These are phyloP conservation scores for Thyridium curvatum DNA, from an alignment of 2,329 filamentous ascomycete genomes.

Conservation along the genomic window DNA sequence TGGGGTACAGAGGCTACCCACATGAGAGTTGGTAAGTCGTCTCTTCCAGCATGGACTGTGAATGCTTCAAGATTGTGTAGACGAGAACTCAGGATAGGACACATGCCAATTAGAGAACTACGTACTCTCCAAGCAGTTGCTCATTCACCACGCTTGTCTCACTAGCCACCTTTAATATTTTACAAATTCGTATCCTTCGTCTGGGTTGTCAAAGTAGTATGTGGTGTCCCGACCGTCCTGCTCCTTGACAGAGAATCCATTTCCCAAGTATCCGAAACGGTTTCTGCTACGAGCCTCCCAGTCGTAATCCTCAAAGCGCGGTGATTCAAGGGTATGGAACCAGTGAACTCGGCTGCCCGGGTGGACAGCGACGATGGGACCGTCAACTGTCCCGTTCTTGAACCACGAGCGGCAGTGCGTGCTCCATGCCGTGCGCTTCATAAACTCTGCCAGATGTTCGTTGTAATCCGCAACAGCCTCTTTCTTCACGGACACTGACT, in stretches of 20 bases:
- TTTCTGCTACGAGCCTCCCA: background rate
- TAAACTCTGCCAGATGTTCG: conserved; percentile 22
- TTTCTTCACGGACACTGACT: conserved; percentile 15
- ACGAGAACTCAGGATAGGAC: no score
- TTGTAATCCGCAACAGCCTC: conserved; percentile 9
- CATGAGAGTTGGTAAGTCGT: no score
- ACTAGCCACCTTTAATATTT: background rate
- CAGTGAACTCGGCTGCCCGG: background rate
- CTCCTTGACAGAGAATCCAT: conserved; percentile 1
- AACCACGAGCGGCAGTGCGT: conserved; percentile 22
- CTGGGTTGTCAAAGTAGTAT: background rate
- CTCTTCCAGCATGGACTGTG: no score
- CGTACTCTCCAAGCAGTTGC: no score
- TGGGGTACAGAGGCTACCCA: no score
- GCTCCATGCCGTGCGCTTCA: conserved; percentile 21
- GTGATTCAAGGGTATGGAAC: background rate
- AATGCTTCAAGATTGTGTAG: no score
- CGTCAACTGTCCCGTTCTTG: conserved; percentile 15
- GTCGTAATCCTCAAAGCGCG: conserved; percentile 1
- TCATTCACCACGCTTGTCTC: no score
- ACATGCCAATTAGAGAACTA: no score
- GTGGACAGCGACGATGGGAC: conserved; percentile 8
- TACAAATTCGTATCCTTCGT: no score
- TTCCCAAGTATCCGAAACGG: background rate
- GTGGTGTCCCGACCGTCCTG: no score